Base-by-base conservation (phyloP, 108 stramenopile species). In the Conticribra weissflogii region DNA sequence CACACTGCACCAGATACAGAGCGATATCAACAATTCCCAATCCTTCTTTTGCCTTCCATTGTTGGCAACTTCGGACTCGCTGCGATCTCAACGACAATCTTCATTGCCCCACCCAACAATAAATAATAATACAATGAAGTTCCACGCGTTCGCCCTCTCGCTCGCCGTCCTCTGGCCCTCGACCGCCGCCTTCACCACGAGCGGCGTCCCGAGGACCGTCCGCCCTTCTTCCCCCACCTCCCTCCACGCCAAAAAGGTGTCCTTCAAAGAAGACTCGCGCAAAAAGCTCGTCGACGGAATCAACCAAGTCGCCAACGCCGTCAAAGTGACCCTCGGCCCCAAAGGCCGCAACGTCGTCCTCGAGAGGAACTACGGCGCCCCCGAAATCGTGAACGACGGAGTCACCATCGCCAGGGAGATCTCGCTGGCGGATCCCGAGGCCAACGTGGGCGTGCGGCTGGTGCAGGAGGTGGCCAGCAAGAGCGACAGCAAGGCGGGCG, bases 271-370 rank as follows among this genome's bases (percentile, higher is more conserved):
- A 59, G 91, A 96, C 18, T 88, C 91, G 8, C 94, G 97, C 48
- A 81, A 81, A 56, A 86, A 89, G 61, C 88, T 96, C 23, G 95
- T 96, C 1, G 81, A 82, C 19, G 97, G 97, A 32, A 98, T 98
- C 84, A 98, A 98, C 75, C 59, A 86, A 32, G 97, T 98, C 17
- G 96, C 97, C 34, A 78, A 98, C 79, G 97, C 97, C n/a, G 97
- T 98, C 50, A 96, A 95, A 72, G 96, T 98, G 8, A 98, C 97
- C 1, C 78, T 98, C 18, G 97, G 97, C 18, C 97, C 97, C 24
- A 98, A 98, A 85, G 97, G 97, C 54, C 85, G 97, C 49, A 98
- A 98, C 65, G 97, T 98, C 24, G 97, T 98, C 48, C 82, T 98
- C 24, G 97, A 98, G 67, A 87, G 96, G 0, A 87, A 89, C 63